Percentiles rank a stretch among this genome's conserved stretches.
phyloP scores from a whole-genome alignment of 2,329 filamentous ascomycete genomes.

The Allantophomopsis lycopodina region DNA sequence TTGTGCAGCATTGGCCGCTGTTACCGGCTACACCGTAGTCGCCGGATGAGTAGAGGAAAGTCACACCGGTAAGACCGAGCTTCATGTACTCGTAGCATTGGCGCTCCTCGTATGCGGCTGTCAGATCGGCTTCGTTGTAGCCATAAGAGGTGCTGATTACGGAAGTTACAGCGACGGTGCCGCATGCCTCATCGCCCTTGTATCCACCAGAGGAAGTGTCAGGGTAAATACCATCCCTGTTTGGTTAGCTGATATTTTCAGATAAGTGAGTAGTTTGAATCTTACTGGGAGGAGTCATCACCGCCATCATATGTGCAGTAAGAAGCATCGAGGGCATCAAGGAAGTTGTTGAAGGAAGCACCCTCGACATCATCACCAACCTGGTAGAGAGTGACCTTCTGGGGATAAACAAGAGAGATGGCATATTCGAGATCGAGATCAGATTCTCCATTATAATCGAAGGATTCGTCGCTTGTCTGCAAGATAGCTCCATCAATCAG shows the following conservation, averaged over 20 bases:
- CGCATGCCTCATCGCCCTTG: slow-evolving; percentile 28
- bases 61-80: slow-evolving; percentile 35
- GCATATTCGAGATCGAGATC: slow-evolving; percentile 40
- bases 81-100: slow-evolving; percentile 45
- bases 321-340: slow-evolving; percentile 29
- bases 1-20: slow-evolving; percentile 20
- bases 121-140: slow-evolving; percentile 33
- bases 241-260: slow-evolving; percentile 13
- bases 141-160: slow-evolving; percentile 40
- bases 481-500: slow-evolving; percentile 31
- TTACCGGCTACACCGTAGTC: slow-evolving; percentile 32
- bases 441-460: slow-evolving; percentile 31
- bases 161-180: slow-evolving; percentile 29
- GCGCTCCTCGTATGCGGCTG: slow-evolving; percentile 30
- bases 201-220: slow-evolving; percentile 19
- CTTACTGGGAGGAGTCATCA: slow-evolving; percentile 15
- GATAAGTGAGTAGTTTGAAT: no score
- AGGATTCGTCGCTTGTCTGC: slow-evolving; percentile 23
- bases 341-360: slow-evolving; percentile 27
- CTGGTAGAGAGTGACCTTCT: slow-evolving; percentile 34
- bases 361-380: slow-evolving; percentile 21
- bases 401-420: slow-evolving; percentile 36
- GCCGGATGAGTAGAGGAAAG: slow-evolving; percentile 34
- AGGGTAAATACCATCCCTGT: slow-evolving; percentile 22
- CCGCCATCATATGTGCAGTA: slow-evolving; percentile 28